phyloP scores from a whole-genome alignment of 768 basidiomycete species.

The Termitomyces sp. region DNA sequence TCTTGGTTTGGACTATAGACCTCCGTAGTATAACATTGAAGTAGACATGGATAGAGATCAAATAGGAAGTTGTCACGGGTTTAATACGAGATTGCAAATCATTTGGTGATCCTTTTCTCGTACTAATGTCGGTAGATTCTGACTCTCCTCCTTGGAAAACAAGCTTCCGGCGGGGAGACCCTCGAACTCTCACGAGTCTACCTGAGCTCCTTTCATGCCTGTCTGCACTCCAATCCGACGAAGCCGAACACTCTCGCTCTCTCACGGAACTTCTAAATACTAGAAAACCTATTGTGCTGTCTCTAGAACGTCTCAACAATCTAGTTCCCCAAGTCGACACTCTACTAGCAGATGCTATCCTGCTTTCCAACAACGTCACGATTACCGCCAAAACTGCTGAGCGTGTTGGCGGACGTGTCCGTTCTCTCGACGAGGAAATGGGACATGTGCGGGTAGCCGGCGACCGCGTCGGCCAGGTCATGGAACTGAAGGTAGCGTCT shows the following conservation, averaged over 20 bases:
- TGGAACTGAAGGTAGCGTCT: conserved; percentile 84
- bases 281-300: conserved; percentile 55
- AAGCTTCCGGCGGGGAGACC: conserved; percentile 19
- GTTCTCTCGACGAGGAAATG: conserved; percentile 91
- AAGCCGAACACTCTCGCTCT: conserved; percentile 67
- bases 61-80: neutral
- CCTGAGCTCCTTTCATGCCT: conserved; percentile 71
- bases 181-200: conserved; percentile 49
- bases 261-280: conserved; percentile 67
- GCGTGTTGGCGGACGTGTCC: conserved; percentile 87
- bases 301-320: conserved; percentile 55
- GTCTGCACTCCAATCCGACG: conserved; percentile 69
- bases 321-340: conserved; percentile 59
- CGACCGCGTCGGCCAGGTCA: conserved; percentile 89
- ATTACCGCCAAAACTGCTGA: conserved; percentile 77
- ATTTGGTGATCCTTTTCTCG: neutral
- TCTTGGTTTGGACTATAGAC: conserved; percentile 25
- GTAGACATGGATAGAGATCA: neutral
- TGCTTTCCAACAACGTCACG: conserved; percentile 54
- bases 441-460: conserved; percentile 79
- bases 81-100: neutral
- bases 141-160: neutral
- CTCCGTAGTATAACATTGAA: neutral
- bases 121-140: conserved; percentile 3
- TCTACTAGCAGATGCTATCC: conserved; percentile 50